Evolutionary conservation across 306 rosid species (phyloP).

Genomic region (Phaseolus lunatus): DNA sequence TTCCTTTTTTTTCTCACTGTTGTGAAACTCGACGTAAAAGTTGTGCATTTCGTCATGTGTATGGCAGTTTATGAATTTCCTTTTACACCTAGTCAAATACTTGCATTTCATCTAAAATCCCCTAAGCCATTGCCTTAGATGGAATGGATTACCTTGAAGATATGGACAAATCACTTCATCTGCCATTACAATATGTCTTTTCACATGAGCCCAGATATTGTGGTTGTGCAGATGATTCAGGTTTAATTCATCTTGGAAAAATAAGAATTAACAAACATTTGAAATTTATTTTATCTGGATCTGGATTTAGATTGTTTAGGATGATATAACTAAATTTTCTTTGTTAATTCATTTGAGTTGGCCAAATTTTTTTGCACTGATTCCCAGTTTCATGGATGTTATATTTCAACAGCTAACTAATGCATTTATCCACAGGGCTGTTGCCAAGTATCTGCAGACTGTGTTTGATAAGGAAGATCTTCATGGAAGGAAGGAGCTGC

Average conservation of each 20-base stretch:
- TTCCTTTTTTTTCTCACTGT: background rate
- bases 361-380: background rate
- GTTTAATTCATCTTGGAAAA: slow-evolving; percentile 15
- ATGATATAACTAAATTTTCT: slow-evolving; percentile 21
- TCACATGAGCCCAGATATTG: background rate
- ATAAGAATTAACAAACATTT: background rate
- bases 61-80: slow-evolving; percentile 5
- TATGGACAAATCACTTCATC: background rate
- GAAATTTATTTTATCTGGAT: background rate
- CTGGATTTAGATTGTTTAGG: background rate
- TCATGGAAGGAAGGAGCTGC: slow-evolving; percentile 68
- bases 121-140: background rate
- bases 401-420: slow-evolving; percentile 34
- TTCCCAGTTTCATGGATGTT: background rate
- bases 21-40: background rate
- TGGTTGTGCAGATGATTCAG: slow-evolving; percentile 25
- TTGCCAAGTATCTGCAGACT: slow-evolving; percentile 92
- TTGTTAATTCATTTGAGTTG: slow-evolving; percentile 17
- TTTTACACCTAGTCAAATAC: background rate
- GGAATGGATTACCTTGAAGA: background rate
- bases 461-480: slow-evolving; percentile 77
- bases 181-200: background rate
- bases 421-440: slow-evolving; percentile 65
- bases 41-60: background rate
- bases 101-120: background rate